phyloP scores from a whole-genome alignment of 371 early-diverging fungal genomes.

The Actinomortierella ambigua region DNA sequence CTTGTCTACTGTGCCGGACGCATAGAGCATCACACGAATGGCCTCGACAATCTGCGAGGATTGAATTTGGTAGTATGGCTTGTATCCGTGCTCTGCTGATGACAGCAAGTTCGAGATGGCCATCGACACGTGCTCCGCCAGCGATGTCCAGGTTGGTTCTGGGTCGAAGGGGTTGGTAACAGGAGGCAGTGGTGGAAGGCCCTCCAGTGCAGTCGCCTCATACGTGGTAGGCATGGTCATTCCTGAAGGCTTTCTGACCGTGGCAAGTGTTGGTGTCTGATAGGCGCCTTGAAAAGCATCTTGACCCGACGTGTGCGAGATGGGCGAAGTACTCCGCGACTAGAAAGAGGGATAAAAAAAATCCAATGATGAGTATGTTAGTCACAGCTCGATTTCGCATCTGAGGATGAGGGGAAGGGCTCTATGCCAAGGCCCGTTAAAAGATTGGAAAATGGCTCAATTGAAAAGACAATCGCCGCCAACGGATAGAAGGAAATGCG shows the following conservation, averaged over 20 bases:
- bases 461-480: no score
- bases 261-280: no score
- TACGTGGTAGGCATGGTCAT: slow-evolving; percentile 19
- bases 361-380: no score
- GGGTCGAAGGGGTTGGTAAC: slow-evolving; percentile 42
- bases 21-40: slow-evolving; percentile 82
- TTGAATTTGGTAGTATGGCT: slow-evolving; percentile 61
- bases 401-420: no score
- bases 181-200: slow-evolving; percentile 29
- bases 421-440: no score
- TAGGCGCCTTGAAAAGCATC: no score
- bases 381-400: no score
- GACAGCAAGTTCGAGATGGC: slow-evolving; percentile 68
- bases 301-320: no score
- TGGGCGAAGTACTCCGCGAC: no score
- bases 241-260: slow-evolving; percentile 34
- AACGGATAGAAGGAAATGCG: no score
- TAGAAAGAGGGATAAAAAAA: no score
- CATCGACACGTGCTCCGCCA: slow-evolving; percentile 69
- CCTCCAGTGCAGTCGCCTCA: slow-evolving; percentile 34
- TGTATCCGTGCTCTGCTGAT: slow-evolving; percentile 66
- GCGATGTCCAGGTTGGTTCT: slow-evolving; percentile 65
- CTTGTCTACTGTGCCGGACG: slow-evolving; percentile 77
- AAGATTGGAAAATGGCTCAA: no score
- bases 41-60: slow-evolving; percentile 71